These are phyloP conservation scores for Rheum nobile DNA, from an alignment of 148 eudicot species.

Conservation along the genomic window DNA sequence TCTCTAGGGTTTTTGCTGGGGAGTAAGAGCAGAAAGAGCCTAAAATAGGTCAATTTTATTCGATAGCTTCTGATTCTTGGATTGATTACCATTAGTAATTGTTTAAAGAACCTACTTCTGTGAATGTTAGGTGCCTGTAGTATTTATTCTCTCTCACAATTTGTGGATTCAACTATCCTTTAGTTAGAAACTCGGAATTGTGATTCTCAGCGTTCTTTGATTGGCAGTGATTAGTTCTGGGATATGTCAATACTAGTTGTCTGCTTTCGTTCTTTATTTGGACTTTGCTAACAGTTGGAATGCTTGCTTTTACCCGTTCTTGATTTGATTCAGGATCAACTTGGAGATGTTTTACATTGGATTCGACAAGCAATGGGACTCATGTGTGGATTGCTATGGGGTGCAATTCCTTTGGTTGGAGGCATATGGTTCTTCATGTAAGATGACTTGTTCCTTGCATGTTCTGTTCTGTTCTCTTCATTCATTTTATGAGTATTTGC, in stretches of 20 bases:
- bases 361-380: conserved; percentile 76
- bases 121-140: not conserved
- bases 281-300: not conserved
- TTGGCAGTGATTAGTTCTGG: not conserved
- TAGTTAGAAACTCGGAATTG: not conserved
- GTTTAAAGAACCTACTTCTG: not conserved
- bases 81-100: not conserved
- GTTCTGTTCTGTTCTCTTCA: not conserved
- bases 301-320: not conserved
- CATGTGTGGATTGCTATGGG: conserved; percentile 76
- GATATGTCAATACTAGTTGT: not conserved
- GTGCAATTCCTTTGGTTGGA: conserved; percentile 89
- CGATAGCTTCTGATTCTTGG: not conserved
- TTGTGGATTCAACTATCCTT: not conserved
- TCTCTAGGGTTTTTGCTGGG: not conserved
- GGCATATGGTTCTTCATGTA: conserved; percentile 90
- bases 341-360: conserved; percentile 94
- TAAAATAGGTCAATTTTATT: not conserved
- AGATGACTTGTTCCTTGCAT: conserved; percentile 20
- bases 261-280: not conserved
- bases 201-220: not conserved
- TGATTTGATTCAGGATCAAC: conserved; percentile 58
- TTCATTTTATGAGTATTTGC: not conserved
- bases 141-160: not conserved
- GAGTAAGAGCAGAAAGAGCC: not conserved